Base-by-base conservation (phyloP, 2,329 filamentous ascomycete genomes). In the Helotiales sp. region DNA sequence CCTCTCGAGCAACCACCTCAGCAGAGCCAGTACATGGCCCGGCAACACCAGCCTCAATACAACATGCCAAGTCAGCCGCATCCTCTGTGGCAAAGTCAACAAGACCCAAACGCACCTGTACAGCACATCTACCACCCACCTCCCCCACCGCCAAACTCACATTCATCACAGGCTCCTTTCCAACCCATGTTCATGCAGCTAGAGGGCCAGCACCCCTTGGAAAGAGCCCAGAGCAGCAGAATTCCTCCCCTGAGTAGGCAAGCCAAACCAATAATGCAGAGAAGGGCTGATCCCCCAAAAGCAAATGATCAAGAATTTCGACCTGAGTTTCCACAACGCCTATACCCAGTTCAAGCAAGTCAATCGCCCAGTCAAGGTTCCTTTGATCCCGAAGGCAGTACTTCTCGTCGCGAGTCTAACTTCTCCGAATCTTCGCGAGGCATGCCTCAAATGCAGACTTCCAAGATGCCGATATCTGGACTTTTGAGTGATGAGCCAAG, bases 401-500 rank as follows among this genome's bases (percentile, higher is more conserved):
- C 24, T 49, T 32, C 45, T 3, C 61, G 55, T 30, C 47, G 60
- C 26, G 49, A 55, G 15, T 69, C 65, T 20, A 43, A 28, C 10
- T 37, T 34, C n/a, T 47, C 59, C 20, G 59, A 63, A 43, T 61
- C 63, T 17, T 43, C 37, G 24, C 55, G 63, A 37, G 26, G 47
- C 30, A 60, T 66, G 32, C 49, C 69, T 34, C 61, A 45, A 47
- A n/a, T 40, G 24, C 67, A 40, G 55, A 66, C 32, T 52, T 62
- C 61, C 61, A 67, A 26, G 61, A 43, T 7, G 65, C 69, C 69
- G 15, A 74, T 75, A 17, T 74, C 73, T 47, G 69, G 66, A 20
- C 65, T 75, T 17, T 59, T 75, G 54, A 73, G 71, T 52, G 64
- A 65, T 50, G 62, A 37, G 22, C 69, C 71, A 22, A 67, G 50